A percentile compares a stretch with the other conserved stretches of the same genome.
Conservation (phyloP, 805 yeast genomes). For the Middelhovenomyces tepae region DNA sequence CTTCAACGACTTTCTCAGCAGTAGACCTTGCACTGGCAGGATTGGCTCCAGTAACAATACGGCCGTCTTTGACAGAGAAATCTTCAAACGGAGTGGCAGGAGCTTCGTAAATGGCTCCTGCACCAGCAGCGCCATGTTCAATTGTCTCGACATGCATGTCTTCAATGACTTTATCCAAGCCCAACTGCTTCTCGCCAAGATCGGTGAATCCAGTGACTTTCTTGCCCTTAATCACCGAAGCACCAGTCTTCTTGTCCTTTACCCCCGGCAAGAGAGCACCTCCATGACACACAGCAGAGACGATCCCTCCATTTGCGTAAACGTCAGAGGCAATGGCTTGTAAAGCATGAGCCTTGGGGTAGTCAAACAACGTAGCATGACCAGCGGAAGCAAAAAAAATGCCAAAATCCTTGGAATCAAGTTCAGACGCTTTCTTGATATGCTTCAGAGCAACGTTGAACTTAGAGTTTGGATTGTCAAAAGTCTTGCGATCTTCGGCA, state of each 20-base stretch:
- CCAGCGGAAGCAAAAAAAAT: conserved; percentile 1
- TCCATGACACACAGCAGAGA: conserved; percentile 63
- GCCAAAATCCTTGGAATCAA: conserved; percentile 38
- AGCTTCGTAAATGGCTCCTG: conserved; percentile 36
- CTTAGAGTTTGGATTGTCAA: conserved; percentile 30
- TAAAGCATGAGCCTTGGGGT: conserved; percentile 41
- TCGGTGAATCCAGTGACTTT: conserved; percentile 54
- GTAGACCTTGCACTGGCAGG: conserved; percentile 48
- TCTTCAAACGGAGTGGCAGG: conserved; percentile 48
- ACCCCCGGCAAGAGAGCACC: conserved; percentile 49
- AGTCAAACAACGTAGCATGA: conserved; percentile 54
- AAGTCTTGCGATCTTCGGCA: conserved; percentile 37
- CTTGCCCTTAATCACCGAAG: conserved; percentile 42
- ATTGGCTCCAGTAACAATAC: conserved; percentile 56
- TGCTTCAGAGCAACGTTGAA: conserved; percentile 32
- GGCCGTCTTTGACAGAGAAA: conserved; percentile 45
- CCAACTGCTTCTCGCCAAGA: conserved; percentile 38
- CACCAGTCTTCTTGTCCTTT: conserved; percentile 34
- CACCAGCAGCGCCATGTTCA: conserved; percentile 30
- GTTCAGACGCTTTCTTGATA: conserved; percentile 40
- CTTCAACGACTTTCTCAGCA: conserved; percentile 29
- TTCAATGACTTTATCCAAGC: conserved; percentile 24
- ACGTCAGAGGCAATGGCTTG: conserved; percentile 39
- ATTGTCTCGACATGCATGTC: conserved; percentile 29
- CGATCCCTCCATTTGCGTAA: conserved; percentile 44